Evolutionary conservation across 805 yeast species (phyloP), one percentile per base, ranked within the genome.

Genomic region (Osmozyma mogii): DNA sequence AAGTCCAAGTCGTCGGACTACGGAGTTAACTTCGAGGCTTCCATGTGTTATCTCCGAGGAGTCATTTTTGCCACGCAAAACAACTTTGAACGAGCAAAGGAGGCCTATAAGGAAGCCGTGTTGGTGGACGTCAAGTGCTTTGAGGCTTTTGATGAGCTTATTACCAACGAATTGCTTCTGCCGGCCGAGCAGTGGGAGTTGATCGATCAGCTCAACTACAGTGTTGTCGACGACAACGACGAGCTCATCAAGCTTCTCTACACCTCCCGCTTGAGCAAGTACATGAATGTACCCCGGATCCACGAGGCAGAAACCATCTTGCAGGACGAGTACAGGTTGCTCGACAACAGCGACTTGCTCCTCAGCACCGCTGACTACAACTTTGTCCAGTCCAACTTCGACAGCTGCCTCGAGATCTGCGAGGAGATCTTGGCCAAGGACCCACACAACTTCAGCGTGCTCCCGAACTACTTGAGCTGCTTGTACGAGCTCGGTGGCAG

Each of bases 101-200:
- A 82, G 31, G 80, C 92, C 30, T 87, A 76, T 45, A 75, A 77
- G 47, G 95, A 85, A 47, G 96, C 97, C 1, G 76, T 88, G 0
- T 43, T 73, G 41, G 84, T 84, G 2, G 97, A 89, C 53, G 87
- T 83, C 6, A 84, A 87, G 52, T 92, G 96, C 54, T 89, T 65
- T 52, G 98, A 89, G 43, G 96, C 97, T 1, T 85, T 85, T 50
- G 74, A 83, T 44, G 87, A 82, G 48, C 66, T 89, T 29, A 69
- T 83, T 2, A 58, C 70, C 24, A 80, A 81, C 42, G 79, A 78
- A 46, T 67, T 85, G 44, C 58, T 89, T 56, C 72, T 92, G 0
- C 95, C 96, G 0, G 54, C 62, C 11, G 96, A 89, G 47, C 94
- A 87, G 55, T 83, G 94, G 92, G 84, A 79, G 21, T 68, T 92